phyloP scores from a whole-genome alignment of 441 rosid species.

The Kokia cookei region DNA sequence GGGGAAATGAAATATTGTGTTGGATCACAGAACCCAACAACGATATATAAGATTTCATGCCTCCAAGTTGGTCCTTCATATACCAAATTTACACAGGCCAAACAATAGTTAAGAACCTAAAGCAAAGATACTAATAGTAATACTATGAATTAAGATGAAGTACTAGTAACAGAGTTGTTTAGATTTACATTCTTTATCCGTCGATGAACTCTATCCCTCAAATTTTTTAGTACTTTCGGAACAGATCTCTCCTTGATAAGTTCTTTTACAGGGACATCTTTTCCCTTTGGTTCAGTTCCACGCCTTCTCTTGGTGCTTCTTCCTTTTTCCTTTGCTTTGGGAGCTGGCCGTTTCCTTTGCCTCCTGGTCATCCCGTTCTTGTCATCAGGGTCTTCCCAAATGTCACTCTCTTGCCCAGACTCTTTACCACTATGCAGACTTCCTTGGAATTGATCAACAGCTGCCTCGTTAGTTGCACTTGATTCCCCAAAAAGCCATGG shows the following conservation, averaged over 20 bases:
- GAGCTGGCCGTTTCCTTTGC: background rate
- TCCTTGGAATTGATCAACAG: no score
- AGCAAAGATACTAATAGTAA: background rate
- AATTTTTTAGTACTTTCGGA: background rate
- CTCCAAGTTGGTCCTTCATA: background rate
- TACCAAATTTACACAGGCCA: background rate
- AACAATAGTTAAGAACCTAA: background rate
- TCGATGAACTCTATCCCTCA: background rate
- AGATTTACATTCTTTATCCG: background rate
- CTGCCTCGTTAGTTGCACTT: no score
- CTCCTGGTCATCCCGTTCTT: background rate
- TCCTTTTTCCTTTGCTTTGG: background rate
- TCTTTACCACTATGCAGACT: no score
- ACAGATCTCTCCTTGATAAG: background rate
- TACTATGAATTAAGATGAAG: background rate
- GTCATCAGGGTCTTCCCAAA: no score
- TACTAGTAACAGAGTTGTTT: background rate
- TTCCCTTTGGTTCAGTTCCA: background rate
- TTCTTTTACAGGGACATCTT: background rate
- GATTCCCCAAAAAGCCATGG: background rate
- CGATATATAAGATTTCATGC: rapidly evolving
- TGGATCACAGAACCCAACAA: background rate
- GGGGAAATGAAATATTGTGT: rapidly evolving
- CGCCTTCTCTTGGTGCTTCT: background rate
- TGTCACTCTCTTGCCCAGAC: background rate